Evolutionary conservation across 2,329 filamentous ascomycete genomes (phyloP).

Genomic region (Tolypocladium ovalisporum): DNA sequence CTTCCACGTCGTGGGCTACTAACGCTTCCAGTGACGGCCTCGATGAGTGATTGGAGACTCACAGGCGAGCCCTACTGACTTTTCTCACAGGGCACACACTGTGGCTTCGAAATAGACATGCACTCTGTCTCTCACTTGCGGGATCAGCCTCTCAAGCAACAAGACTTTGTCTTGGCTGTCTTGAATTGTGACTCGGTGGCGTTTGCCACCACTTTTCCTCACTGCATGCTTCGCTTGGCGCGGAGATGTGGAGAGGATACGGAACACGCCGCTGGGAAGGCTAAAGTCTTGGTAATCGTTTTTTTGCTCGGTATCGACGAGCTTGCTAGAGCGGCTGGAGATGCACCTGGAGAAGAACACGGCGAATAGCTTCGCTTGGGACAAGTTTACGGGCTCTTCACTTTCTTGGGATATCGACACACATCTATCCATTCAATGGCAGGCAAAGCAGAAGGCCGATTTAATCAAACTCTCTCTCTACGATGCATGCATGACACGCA

Average conservation of each 20-base stretch:
- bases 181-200: constrained; percentile 1
- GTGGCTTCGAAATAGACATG: neutral
- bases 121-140: neutral
- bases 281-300: too few species aligned
- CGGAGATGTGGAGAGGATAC: constrained; percentile 38
- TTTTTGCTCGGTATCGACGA: too few species aligned
- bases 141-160: neutral
- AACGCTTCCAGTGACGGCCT: constrained; percentile 18
- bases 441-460: too few species aligned
- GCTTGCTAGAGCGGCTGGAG: too few species aligned
- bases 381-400: too few species aligned
- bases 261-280: too few species aligned
- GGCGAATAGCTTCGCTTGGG: too few species aligned
- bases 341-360: too few species aligned
- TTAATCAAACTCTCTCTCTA: too few species aligned
- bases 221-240: constrained; percentile 35
- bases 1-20: constrained; percentile 9
- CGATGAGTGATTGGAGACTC: constrained; percentile 1
- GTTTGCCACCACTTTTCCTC: constrained; percentile 34
- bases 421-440: too few species aligned
- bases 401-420: too few species aligned
- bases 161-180: neutral
- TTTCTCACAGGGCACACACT: neutral
- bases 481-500: constrained; percentile 1
- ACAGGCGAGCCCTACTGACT: neutral